A percentile compares a stretch with the other conserved stretches of the same genome.
Evolutionary conservation across 106 monocot species (phyloP).

Genomic region (Ottelia alismoides): DNA sequence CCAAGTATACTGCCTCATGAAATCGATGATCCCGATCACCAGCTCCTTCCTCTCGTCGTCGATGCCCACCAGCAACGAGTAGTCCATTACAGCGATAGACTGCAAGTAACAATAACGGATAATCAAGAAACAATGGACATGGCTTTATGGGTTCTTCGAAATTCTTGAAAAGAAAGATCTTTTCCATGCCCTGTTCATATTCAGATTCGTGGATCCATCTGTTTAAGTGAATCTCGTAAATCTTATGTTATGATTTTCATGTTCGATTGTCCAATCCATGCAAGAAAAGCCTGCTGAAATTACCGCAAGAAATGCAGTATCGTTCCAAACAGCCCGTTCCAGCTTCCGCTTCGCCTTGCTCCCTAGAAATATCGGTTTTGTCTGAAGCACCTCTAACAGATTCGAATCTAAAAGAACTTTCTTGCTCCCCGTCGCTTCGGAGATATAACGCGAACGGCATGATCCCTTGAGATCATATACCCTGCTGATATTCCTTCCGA

Average conservation of each 20-base stretch:
- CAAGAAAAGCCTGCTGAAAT: no score
- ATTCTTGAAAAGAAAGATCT: no score
- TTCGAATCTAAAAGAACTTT: constrained; percentile 82
- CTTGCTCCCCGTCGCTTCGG: constrained; percentile 61
- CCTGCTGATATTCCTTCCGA: constrained; percentile 53
- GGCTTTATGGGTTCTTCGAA: no score
- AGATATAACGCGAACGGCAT: constrained; percentile 62
- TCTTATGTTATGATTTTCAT: no score
- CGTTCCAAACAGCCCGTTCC: constrained; percentile 96
- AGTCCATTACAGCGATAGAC: constrained; percentile 89
- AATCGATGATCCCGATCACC: constrained; percentile 84
- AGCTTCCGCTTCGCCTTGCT: constrained; percentile 77
- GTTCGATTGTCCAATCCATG: no score
- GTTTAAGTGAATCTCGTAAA: no score
- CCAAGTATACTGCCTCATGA: constrained; percentile 89
- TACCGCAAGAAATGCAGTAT: constrained; percentile 98
- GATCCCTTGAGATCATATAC: constrained; percentile 98
- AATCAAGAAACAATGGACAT: no score
- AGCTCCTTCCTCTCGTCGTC: constrained; percentile 71
- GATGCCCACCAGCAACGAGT: constrained; percentile 77
- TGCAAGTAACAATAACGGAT: constrained; percentile 22
- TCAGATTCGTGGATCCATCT: no score
- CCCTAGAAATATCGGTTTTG: constrained; percentile 78
- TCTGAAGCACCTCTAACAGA: constrained; percentile 58
- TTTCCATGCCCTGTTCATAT: no score